Percentiles rank a stretch among this genome's conserved stretches.
Conservation (phyloP, 78 protist genomes). For the Pigoraptor vietnamica region DNA sequence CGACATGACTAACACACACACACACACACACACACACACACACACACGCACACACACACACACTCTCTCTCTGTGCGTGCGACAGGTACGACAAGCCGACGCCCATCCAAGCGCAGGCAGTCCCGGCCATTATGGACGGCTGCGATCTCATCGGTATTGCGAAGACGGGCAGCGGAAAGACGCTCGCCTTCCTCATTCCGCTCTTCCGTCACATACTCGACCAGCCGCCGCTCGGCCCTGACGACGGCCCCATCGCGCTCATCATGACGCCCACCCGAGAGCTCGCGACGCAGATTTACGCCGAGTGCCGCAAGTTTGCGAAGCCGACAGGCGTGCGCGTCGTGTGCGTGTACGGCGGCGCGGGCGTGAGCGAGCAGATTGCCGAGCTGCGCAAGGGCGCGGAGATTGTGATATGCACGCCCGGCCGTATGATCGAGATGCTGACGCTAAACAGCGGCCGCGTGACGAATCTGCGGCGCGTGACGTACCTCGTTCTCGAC, state of each 20-base stretch:
- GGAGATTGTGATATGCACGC: slow-evolving; percentile 94
- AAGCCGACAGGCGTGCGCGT: slow-evolving; percentile 5
- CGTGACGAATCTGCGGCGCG: slow-evolving; percentile 87
- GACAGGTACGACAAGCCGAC: slow-evolving; percentile 82
- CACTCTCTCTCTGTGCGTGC: too few relatives aligned
- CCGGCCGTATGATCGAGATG: slow-evolving; percentile 98
- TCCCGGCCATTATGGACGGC: slow-evolving; percentile 88
- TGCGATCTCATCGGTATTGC: slow-evolving; percentile 87
- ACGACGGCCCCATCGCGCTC: slow-evolving; percentile 91
- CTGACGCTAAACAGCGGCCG: slow-evolving; percentile 74
- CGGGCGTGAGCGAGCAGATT: slow-evolving; percentile 87
- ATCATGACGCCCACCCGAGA: slow-evolving; percentile 97
- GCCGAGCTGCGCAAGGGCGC: slow-evolving; percentile 85
- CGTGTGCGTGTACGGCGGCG: slow-evolving; percentile 94
- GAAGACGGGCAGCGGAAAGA: slow-evolving; percentile 83
- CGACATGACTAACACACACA: too few relatives aligned
- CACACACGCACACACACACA: slow-evolving; percentile 26
- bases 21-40: slow-evolving; percentile 7
- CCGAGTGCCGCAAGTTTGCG: slow-evolving; percentile 67
- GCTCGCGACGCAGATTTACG: slow-evolving; percentile 85
- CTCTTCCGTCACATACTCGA: slow-evolving; percentile 87
- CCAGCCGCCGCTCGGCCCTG: slow-evolving; percentile 67
- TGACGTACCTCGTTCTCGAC: slow-evolving; percentile 92
- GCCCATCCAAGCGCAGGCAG: slow-evolving; percentile 84
- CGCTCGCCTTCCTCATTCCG: slow-evolving; percentile 95